Evolutionary conservation across 352 stramenopile species (phyloP).

Genomic region (Globisporangium cylindrosporum): DNA sequence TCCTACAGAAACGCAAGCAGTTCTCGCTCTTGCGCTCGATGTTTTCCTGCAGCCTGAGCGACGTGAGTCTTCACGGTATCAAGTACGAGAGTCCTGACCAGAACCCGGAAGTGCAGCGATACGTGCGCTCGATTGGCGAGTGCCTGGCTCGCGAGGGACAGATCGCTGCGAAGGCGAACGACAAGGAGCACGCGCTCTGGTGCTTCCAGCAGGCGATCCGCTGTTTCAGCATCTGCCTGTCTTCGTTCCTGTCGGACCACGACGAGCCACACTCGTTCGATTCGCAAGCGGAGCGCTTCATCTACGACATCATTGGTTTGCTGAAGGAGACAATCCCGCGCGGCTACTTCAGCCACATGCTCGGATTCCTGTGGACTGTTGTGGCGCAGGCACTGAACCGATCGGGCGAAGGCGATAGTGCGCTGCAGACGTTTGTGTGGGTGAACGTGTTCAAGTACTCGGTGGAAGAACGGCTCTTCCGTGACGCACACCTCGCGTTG

Average conservation of each 20-base stretch:
- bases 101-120: conserved; percentile 36
- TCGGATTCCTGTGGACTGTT: conserved; percentile 67
- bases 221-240: conserved; percentile 72
- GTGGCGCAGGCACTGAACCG: conserved; percentile 50
- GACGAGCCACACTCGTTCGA: conserved; percentile 25
- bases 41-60: conserved; percentile 61
- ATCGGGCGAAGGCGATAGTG: conserved; percentile 28
- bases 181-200: conserved; percentile 42
- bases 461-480: conserved; percentile 56
- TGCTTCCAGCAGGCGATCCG: conserved; percentile 72
- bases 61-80: conserved; percentile 46
- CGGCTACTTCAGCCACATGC: conserved; percentile 50
- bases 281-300: conserved; percentile 44
- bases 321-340: conserved; percentile 68
- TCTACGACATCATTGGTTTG: conserved; percentile 58
- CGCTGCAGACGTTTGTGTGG: conserved; percentile 74
- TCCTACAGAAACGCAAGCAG: conserved; percentile 66
- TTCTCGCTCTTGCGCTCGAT: conserved; percentile 64
- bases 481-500: conserved; percentile 67
- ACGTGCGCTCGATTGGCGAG: conserved; percentile 60
- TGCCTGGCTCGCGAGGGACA: conserved; percentile 64
- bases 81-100: conserved; percentile 30
- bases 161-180: conserved; percentile 31
- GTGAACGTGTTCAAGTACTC: conserved; percentile 84
- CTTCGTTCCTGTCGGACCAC: conserved; percentile 47